Base-by-base conservation (phyloP, 306 rosid species). In the Cotoneaster glaucophyllus region DNA sequence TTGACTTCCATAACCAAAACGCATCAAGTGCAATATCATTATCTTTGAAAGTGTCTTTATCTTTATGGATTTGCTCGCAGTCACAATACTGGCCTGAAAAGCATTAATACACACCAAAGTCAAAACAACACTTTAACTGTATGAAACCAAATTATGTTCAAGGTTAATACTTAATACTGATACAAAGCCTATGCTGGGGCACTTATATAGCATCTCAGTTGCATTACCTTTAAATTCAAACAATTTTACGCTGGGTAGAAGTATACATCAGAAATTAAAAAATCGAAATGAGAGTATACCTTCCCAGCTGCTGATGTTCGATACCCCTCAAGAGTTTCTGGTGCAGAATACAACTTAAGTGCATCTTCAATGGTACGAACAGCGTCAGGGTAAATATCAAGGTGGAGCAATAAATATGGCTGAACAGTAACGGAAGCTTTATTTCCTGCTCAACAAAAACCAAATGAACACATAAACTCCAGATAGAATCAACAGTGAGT, bases 11-110 rank as follows among this genome's bases (percentile, higher is more conserved):
- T 96, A 96, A 77, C 93, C 62, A 79, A 96, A 96, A 19, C 98
- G 97, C 98, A 79, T 92, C 83, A 92, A 83, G 79, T 96, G 99
- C 87, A 96, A 78, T 84, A 96, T 89, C 99, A 96, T 76, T 74
- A 96, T 86, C 87, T 90, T 90, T 6, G 99, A 83, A 73, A 89
- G 99, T 19, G 83, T 86, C 78, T 78, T 86, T 81, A 96, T 90
- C 70, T 92, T 84, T 29, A 93, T 63, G 64, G 97, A 82, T 80
- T 90, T 96, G 76, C 88, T 88, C 52, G 99, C 99, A 85, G 84
- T 70, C 80, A 93, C 98, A 34, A 86, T 79, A 64, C 93, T 92
- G 54, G 91, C 89, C 99, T 96, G 86, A 65, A 88, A 80, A 25
- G 15, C 57, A 76, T 48, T 10, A 58, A 19, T 45, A 68, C 58